These are phyloP conservation scores for Heliamphora exappendiculata DNA, from an alignment of 148 eudicot genomes.

Conservation along the genomic window DNA sequence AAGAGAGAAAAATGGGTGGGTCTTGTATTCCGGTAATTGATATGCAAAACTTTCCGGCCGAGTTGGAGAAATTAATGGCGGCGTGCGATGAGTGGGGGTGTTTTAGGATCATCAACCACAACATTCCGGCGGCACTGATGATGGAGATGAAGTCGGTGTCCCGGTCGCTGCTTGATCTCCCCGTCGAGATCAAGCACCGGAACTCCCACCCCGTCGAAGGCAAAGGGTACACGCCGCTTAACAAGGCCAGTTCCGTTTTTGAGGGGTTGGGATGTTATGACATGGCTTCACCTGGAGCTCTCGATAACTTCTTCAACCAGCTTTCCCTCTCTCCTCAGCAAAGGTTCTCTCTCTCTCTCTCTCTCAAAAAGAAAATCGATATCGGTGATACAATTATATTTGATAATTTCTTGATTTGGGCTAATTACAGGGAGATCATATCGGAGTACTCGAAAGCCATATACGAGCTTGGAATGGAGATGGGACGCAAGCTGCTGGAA, in stretches of 20 bases:
- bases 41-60: slow-evolving; percentile 24
- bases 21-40: slow-evolving; percentile 45
- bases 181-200: slow-evolving; percentile 44
- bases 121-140: slow-evolving; percentile 34
- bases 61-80: slow-evolving; percentile 29
- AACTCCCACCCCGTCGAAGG: slow-evolving; percentile 50
- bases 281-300: slow-evolving; percentile 24
- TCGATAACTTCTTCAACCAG: slow-evolving; percentile 44
- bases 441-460: slow-evolving; percentile 47
- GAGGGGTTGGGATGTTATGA: slow-evolving; percentile 67
- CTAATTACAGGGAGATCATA: slow-evolving; percentile 36
- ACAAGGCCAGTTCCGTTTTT: slow-evolving; percentile 37
- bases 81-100: slow-evolving; percentile 63
- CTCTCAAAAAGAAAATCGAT: neutral
- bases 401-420: neutral
- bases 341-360: slow-evolving; percentile 28
- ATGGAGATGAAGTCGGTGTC: slow-evolving; percentile 51
- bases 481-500: slow-evolving; percentile 33
- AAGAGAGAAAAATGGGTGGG: too few relatives aligned
- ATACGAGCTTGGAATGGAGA: slow-evolving; percentile 34
- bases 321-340: slow-evolving; percentile 42
- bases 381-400: neutral
- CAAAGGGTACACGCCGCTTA: slow-evolving; percentile 61
- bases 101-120: slow-evolving; percentile 55
- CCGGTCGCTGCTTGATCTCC: slow-evolving; percentile 43